Evolutionary conservation across 305 asterid genomes (phyloP), one percentile per base, ranked within the genome.

Genomic region (Petunia hybrid): DNA sequence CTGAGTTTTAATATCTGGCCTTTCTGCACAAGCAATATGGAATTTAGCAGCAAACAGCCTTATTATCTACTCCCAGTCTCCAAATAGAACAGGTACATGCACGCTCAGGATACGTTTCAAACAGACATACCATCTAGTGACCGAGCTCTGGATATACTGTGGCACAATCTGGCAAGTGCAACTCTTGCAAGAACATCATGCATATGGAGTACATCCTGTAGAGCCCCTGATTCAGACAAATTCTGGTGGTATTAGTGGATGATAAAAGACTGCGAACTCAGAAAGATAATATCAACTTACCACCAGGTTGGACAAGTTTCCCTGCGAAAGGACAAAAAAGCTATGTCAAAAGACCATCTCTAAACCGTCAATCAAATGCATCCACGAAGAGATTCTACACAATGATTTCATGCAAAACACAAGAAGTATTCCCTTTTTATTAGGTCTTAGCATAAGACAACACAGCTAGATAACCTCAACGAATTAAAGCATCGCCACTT

Each of bases 141-240:
- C 76, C 97, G 95, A 83, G 99, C 98, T 89, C 99, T 91, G 67
- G 98, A 90, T 84, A 97, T 86, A 5, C 94, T 77, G 83, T 97
- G 97, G 88, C 99, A 97, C 88, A 97, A 91, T 87, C 90, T 93
- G 83, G 99, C 96, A 80, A 97, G 94, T 77, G 99, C 98, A 84
- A 97, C 98, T 91, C 99, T 90, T 64, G 99, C 99, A 81, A 97
- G 98, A 85, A 94, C 99, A 77, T 97, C 99, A 86, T 94, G 98
- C 92, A 97, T 90, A 87, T 94, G 98, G 82, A 97, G 95, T 89
- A 97, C 91, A 91, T 97, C 98, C 85, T 91, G 96, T 84, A 97
- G 90, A 70, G 97, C 94, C 83, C 98, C 99, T 97, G 93, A 83
- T 92, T 85, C 86, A 87, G 77, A 82, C 78, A 87, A 89, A 87